These are phyloP conservation scores for Calonectria honghensis DNA, from an alignment of 2,329 filamentous ascomycete genomes.

Conservation along the genomic window DNA sequence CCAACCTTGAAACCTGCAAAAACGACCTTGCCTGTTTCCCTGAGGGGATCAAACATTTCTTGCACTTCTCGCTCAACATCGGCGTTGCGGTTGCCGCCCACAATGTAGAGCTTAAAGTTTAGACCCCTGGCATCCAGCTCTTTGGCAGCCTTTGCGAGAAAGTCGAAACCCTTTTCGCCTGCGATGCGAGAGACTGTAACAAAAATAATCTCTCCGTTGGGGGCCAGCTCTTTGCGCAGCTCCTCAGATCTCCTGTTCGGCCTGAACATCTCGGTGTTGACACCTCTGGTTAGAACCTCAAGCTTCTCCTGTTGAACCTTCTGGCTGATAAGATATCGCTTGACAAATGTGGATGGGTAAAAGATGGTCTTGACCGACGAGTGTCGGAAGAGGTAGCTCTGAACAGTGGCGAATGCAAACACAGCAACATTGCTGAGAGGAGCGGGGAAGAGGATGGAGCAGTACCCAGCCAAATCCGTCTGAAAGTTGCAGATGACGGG, in stretches of 20 bases:
- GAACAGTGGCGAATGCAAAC: conserved; percentile 76
- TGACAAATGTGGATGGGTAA: conserved; percentile 80
- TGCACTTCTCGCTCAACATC: conserved; percentile 78
- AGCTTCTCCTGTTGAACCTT: conserved; percentile 74
- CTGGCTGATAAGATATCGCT: conserved; percentile 75
- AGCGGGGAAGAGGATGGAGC: conserved; percentile 79
- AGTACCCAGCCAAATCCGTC: conserved; percentile 82
- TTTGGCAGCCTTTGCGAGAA: conserved; percentile 74
- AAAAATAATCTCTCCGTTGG: conserved; percentile 78
- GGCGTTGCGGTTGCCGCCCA: conserved; percentile 80
- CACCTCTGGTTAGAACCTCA: conserved; percentile 77
- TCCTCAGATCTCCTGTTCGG: conserved; percentile 70
- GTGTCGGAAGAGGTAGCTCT: conserved; percentile 80
- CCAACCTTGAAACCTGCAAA: conserved; percentile 81
- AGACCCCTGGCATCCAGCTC: conserved; percentile 74
- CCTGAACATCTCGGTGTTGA: conserved; percentile 78
- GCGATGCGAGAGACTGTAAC: conserved; percentile 80
- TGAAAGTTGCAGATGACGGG: conserved; percentile 82
- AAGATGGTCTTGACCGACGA: conserved; percentile 79
- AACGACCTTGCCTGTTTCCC: conserved; percentile 71
- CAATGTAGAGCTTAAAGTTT: conserved; percentile 78
- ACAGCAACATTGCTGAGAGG: conserved; percentile 78
- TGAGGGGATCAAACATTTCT: conserved; percentile 73
- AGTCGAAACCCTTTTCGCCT: conserved; percentile 82
- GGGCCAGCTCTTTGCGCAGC: conserved; percentile 73